Evolutionary conservation across 2,329 filamentous ascomycete species (phyloP), one percentile per base, ranked within the genome.

Genomic region (Aspergillus alliaceus): DNA sequence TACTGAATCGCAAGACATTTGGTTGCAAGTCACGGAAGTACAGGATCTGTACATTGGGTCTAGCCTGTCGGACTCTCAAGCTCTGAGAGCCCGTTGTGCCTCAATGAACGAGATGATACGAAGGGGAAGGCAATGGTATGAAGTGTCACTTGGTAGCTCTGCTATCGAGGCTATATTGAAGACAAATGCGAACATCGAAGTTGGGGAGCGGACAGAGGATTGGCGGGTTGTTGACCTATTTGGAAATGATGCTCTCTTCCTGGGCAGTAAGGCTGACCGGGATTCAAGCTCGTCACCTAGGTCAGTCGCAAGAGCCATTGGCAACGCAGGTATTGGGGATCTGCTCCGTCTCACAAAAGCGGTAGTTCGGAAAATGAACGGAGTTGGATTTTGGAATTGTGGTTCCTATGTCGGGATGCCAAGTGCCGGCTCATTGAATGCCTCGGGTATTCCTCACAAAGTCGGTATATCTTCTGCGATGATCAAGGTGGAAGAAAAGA

Each of bases 321-420:
- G 72, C 15, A 39, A 39, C 18, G 57, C 64, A 5, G 67, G 68
- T 9, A 56, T 70, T 6, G 65, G 65, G 4, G 60, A 67, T 18
- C 65, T 76, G 22, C 64, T 73, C n/a, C 58, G 64, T 7, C 48
- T 73, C 15, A 66, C 71, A 0, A 72, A 68, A n/a, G 62, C 56
- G 0, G 60, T 78, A 7, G 67, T 77, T 18, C 61, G 70, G 29
- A 72, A 69, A 14, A 74, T 77, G 20, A 75, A 79, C 54, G 66
- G 63, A 18, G 59, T 78, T 2, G 76, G 76, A 15, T 66, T 59
- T 46, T 65, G 58, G 48, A 74, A 72, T 37, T 46, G 56, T 18
- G 65, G 66, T 0, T 58, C 57, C 9, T 20, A 35, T 9, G 44
- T 42, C 4, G 54, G 18, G 7, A 20, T 49, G 32, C 9, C 39